Evolutionary conservation across 805 yeast species (phyloP).

Genomic region (Yarrowia bubula): DNA sequence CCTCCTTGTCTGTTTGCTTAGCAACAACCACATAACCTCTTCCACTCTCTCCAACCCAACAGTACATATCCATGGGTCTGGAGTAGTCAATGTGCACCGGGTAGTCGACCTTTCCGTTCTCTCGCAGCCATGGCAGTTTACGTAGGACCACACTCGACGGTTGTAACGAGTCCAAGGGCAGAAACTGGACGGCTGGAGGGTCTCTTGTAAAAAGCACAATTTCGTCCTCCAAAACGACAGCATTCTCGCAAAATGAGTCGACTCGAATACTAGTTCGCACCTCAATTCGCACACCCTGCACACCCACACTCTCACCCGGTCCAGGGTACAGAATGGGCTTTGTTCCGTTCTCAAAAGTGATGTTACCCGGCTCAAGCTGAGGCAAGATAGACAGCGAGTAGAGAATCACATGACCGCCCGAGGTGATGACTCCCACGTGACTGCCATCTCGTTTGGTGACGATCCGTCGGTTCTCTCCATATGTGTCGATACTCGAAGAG

Average conservation of each 20-base stretch:
- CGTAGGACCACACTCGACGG: constrained; percentile 30
- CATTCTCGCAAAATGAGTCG: constrained; percentile 37
- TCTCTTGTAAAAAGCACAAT: constrained; percentile 32
- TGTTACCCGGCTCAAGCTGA: constrained; percentile 29
- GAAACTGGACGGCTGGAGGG: constrained; percentile 31
- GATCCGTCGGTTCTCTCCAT: constrained; percentile 48
- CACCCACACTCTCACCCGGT: constrained; percentile 44
- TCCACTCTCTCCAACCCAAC: constrained; percentile 30
- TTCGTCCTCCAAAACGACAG: constrained; percentile 34
- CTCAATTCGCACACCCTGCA: constrained; percentile 38
- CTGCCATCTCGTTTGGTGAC: constrained; percentile 42
- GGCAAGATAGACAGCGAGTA: constrained; percentile 31
- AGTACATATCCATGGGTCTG: constrained; percentile 24
- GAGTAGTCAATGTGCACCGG: constrained; percentile 32
- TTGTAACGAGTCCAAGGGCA: constrained; percentile 30
- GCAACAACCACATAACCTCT: constrained; percentile 23
- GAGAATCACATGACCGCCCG: constrained; percentile 41
- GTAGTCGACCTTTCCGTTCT: constrained; percentile 33
- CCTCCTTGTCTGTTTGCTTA: neutral
- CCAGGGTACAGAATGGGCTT: constrained; percentile 37
- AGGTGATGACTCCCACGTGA: constrained; percentile 11
- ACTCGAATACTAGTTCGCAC: constrained; percentile 35
- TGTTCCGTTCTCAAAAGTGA: constrained; percentile 28
- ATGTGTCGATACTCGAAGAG: constrained; percentile 44
- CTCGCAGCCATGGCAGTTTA: constrained; percentile 32